A percentile compares a stretch with the other conserved stretches of the same genome.
Evolutionary conservation across 2,329 filamentous ascomycete genomes (phyloP).

Genomic region (Aspergillus bombycis): DNA sequence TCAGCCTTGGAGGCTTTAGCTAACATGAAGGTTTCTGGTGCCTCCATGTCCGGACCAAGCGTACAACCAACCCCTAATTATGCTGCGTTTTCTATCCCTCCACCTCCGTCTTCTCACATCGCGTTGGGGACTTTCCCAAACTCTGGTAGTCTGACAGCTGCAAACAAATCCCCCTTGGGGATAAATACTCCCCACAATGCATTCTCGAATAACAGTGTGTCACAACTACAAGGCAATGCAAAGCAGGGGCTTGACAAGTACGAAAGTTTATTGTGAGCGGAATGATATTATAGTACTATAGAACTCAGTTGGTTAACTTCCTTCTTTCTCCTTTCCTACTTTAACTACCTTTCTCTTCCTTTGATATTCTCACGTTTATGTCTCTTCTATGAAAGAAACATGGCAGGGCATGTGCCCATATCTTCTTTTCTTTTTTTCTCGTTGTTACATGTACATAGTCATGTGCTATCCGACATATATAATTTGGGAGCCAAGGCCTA

Average conservation of each 20-base stretch:
- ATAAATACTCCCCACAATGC: constrained; percentile 22
- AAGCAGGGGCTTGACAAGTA: constrained; percentile 57
- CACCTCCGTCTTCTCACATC: constrained; percentile 37
- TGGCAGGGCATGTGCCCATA: background rate
- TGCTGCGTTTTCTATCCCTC: constrained; percentile 46
- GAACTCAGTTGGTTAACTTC: constrained; percentile 6
- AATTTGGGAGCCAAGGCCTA: too few relatives aligned
- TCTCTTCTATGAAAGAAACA: background rate
- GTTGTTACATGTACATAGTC: constrained; percentile 8
- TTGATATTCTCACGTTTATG: background rate
- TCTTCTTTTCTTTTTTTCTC: background rate
- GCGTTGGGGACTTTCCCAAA: constrained; percentile 19
- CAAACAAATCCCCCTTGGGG: constrained; percentile 21
- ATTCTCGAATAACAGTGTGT: constrained; percentile 27
- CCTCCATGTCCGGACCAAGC: constrained; percentile 17
- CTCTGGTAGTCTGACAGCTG: constrained; percentile 23
- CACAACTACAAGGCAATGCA: constrained; percentile 30
- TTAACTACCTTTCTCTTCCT: background rate
- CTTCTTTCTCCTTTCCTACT: background rate
- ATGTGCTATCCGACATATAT: constrained; percentile 12
- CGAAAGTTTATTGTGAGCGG: constrained; percentile 55
- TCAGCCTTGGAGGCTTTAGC: constrained; percentile 30
- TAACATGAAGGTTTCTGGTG: constrained; percentile 26
- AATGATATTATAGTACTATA: background rate
- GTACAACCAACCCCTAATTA: constrained; percentile 33